Conservation (phyloP, 2,329 filamentous ascomycete genomes). For the Calcarisporium arbuscula region DNA sequence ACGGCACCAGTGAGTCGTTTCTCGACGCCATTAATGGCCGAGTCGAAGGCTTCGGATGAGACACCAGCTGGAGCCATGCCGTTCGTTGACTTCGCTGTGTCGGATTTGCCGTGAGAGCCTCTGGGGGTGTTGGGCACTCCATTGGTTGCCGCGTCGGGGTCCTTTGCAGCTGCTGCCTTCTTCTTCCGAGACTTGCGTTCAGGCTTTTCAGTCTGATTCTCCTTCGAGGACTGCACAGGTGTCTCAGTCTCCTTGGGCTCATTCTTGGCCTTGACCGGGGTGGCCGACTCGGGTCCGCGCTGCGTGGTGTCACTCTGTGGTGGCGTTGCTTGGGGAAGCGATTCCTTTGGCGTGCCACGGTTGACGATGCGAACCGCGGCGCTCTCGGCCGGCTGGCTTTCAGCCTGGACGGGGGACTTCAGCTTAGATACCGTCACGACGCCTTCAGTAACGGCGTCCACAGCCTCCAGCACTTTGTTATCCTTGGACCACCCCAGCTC, state of each 20-base stretch:
- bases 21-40: slow-evolving; percentile 49
- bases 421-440: slow-evolving; percentile 71
- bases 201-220: slow-evolving; percentile 45
- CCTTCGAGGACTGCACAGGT: slow-evolving; percentile 30
- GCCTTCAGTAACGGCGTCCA: slow-evolving; percentile 70
- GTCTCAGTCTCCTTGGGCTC: slow-evolving; percentile 45
- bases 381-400: slow-evolving; percentile 30
- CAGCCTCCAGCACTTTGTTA: slow-evolving; percentile 74
- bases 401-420: slow-evolving; percentile 41
- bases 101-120: slow-evolving; percentile 24
- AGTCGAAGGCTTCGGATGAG: slow-evolving; percentile 43
- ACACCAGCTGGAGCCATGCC: slow-evolving; percentile 20
- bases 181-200: slow-evolving; percentile 62
- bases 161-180: slow-evolving; percentile 49
- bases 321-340: slow-evolving; percentile 17
- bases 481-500: slow-evolving; percentile 90
- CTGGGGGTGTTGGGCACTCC: slow-evolving; percentile 26
- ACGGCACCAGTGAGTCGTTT: slow-evolving; percentile 42
- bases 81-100: slow-evolving; percentile 24
- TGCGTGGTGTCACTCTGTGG: slow-evolving; percentile 19
- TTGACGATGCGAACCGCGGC: slow-evolving; percentile 27
- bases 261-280: slow-evolving; percentile 32
- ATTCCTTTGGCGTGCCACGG: slow-evolving; percentile 31
- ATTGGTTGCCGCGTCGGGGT: slow-evolving; percentile 37
- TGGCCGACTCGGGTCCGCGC: slow-evolving; percentile 24